Evolutionary conservation across 768 basidiomycete genomes (phyloP).

Genomic region (Mycena olivaceomarginata): DNA sequence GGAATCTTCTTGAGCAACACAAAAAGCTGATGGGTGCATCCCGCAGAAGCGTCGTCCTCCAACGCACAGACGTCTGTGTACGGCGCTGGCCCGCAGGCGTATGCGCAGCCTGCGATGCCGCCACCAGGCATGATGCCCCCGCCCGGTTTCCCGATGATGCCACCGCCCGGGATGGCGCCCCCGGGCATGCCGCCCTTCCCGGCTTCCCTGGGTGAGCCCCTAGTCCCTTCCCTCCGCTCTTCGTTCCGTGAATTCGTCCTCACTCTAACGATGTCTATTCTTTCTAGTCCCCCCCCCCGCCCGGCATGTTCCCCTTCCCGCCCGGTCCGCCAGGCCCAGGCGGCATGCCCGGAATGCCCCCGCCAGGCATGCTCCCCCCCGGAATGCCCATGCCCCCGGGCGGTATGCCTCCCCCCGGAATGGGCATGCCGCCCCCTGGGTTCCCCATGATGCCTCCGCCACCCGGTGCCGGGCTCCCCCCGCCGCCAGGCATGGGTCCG

Average conservation of each 20-base stretch:
- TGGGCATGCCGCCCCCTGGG: constrained; percentile 61
- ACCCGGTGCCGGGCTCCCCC: constrained; percentile 42
- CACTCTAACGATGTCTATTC: neutral
- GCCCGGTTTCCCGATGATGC: constrained; percentile 44
- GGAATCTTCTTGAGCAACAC: constrained; percentile 91
- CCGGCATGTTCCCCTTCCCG: constrained; percentile 69
- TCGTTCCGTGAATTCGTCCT: neutral
- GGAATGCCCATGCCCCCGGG: constrained; percentile 61
- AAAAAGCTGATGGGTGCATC: constrained; percentile 91
- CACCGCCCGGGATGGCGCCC: constrained; percentile 49
- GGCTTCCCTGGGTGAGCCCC: constrained; percentile 37
- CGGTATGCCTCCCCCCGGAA: constrained; percentile 67
- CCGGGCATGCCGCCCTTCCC: constrained; percentile 53
- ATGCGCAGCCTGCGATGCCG: constrained; percentile 70
- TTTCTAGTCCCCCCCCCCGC: constrained; percentile 34
- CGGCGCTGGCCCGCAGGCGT: constrained; percentile 84
- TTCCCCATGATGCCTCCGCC: constrained; percentile 51
- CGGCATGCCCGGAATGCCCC: constrained; percentile 46
- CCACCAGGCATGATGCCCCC: constrained; percentile 48
- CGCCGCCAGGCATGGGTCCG: constrained; percentile 35
- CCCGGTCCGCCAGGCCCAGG: constrained; percentile 68
- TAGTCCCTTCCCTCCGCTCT: neutral
- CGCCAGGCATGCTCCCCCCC: constrained; percentile 65
- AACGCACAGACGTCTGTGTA: constrained; percentile 73
- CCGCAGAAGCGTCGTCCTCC: constrained; percentile 60